Evolutionary conservation across 106 monocot genomes (phyloP), one percentile per base, ranked within the genome.

Genomic region (Dendrobium huoshanense): DNA sequence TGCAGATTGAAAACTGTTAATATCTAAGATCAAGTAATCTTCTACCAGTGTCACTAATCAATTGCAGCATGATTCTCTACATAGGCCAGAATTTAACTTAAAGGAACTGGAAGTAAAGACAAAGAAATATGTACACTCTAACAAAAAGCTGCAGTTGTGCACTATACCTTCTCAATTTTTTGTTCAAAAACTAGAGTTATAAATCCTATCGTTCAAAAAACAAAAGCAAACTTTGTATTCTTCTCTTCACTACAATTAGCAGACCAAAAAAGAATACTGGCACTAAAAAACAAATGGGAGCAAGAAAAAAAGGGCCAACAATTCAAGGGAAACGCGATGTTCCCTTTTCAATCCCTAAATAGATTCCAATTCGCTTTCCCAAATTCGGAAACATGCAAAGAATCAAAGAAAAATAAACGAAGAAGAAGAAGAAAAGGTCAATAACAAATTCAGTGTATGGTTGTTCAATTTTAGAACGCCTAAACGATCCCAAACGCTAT

Each of bases 391-490:
- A 41, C 70, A 77, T 13, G 40, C 65, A 65, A 4, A 67, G 24
- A 42, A 64, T 65, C 42, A 65, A 79, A 24, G 33, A 41, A 61
- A 65, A 42, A n/a, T 15, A 70, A 18, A 31, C 5, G 54, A 77
- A 49, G 31, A 77, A n/a, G 49, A 82, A 68, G 40, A 31, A 54
- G 27, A 54, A 6, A 82, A 41, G 25, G 56, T 58, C 72, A 61
- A 20, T 31, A 8, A 25, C n/a, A 40, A 41, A 7, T 11, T 27
- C 55, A 76, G 31, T 19, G 47, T 55, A 82, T 27, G 65, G 2
- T 20, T 18, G 4, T 25, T 20, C 43, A 40, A 29, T 82, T 78
- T 55, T 16, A 45, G 6, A 83, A 73, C 67, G 49, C 55, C 55
- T 55, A 20, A 33, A 73, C 55, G 73, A 85, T 70, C 77, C 31